Conservation (phyloP, 1,284 basidiomycete genomes). For the Cryptococcus hybrid region DNA sequence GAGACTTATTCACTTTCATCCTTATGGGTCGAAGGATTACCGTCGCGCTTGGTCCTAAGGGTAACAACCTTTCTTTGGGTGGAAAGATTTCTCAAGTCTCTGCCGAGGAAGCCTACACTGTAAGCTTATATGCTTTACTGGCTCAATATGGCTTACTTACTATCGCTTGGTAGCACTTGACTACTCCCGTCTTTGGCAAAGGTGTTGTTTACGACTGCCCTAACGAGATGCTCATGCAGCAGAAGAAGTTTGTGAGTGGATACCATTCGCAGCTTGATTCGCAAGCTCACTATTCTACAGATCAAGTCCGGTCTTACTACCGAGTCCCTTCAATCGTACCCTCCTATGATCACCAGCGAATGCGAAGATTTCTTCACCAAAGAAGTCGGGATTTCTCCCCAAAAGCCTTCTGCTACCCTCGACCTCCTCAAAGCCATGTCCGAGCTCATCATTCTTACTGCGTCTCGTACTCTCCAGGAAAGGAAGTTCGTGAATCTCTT, state of each 20-base stretch:
- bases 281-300: constrained; percentile 14
- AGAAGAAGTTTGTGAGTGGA: constrained; percentile 78
- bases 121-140: constrained; percentile 46
- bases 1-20: constrained; percentile 88
- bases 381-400: constrained; percentile 29
- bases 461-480: constrained; percentile 86
- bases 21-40: constrained; percentile 87
- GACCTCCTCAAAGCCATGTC: constrained; percentile 73
- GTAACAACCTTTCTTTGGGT: constrained; percentile 92
- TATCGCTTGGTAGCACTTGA: constrained; percentile 62
- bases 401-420: constrained; percentile 27
- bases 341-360: constrained; percentile 86
- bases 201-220: constrained; percentile 98
- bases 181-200: constrained; percentile 92
- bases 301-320: constrained; percentile 90
- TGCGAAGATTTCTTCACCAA: constrained; percentile 67
- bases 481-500: constrained; percentile 75
- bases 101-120: constrained; percentile 95
- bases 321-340: constrained; percentile 89
- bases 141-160: not conserved
- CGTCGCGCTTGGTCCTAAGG: constrained; percentile 86
- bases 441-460: constrained; percentile 96
- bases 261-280: not conserved
- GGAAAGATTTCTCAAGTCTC: constrained; percentile 90
- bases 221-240: constrained; percentile 97